phyloP scores from a whole-genome alignment of 2,329 filamentous ascomycete genomes.

The Paracorniculantispora psalliotae region DNA sequence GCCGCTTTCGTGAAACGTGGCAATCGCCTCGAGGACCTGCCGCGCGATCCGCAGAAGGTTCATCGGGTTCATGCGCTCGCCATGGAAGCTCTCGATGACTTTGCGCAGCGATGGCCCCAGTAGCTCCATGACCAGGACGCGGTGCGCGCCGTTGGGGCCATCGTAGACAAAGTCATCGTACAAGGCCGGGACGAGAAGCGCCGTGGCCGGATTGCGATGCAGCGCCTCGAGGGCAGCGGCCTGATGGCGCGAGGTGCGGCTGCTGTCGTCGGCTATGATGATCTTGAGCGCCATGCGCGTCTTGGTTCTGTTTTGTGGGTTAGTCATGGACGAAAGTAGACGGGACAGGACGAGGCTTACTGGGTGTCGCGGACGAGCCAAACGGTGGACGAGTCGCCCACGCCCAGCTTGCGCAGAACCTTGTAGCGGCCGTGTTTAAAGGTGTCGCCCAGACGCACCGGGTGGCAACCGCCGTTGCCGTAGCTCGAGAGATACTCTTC shows the following conservation, averaged over 20 bases:
- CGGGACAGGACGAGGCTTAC: neutral
- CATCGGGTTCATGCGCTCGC: conserved; percentile 21
- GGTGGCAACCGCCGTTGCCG: conserved; percentile 32
- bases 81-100: conserved; percentile 21
- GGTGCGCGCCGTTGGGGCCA: conserved; percentile 26
- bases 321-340: too few species aligned
- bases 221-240: neutral
- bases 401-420: conserved; percentile 36
- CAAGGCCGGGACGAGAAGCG: neutral
- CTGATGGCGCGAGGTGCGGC: neutral
- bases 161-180: conserved; percentile 11
- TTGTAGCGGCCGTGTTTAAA: conserved; percentile 33
- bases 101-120: conserved; percentile 25
- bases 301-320: too few species aligned
- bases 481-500: neutral
- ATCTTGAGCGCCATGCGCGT: neutral
- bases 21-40: conserved; percentile 25
- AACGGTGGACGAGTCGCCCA: conserved; percentile 36
- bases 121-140: conserved; percentile 29
- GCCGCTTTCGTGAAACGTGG: conserved; percentile 23
- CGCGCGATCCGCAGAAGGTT: conserved; percentile 24
- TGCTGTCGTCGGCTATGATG: too few species aligned
- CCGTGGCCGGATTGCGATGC: neutral
- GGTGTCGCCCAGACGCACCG: conserved; percentile 32
- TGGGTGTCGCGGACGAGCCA: conserved; percentile 33